A percentile compares a stretch with the other conserved stretches of the same genome.
Conservation (phyloP, 768 basidiomycete genomes). For the Roridomyces roridus region DNA sequence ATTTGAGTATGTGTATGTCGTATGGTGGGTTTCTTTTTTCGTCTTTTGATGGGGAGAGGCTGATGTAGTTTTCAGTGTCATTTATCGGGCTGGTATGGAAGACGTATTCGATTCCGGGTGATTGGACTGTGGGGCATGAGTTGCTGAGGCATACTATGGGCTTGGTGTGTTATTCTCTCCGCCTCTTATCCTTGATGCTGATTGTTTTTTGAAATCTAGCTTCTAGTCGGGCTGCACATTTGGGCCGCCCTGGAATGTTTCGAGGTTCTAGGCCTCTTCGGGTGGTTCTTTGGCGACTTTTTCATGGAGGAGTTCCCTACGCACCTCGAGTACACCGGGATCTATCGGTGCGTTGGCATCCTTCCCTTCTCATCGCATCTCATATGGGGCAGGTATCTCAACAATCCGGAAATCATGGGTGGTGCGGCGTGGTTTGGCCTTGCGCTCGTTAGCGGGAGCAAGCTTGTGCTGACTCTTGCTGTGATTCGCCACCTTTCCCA, state of each 20-base stretch:
- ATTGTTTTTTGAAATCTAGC: slow-evolving; percentile 51
- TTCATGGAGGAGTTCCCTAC: slow-evolving; percentile 94
- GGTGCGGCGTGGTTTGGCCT: slow-evolving; percentile 96
- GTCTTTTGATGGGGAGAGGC: too few relatives aligned
- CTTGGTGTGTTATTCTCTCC: slow-evolving; percentile 57
- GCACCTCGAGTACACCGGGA: slow-evolving; percentile 93
- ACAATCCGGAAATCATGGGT: slow-evolving; percentile 96
- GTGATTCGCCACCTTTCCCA: slow-evolving; percentile 86
- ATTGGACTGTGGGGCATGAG: slow-evolving; percentile 90
- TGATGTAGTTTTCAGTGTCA: slow-evolving; percentile 69
- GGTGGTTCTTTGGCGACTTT: slow-evolving; percentile 99
- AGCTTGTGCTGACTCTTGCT: slow-evolving; percentile 87
- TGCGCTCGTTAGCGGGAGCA: slow-evolving; percentile 89
- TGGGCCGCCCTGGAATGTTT: slow-evolving; percentile 93
- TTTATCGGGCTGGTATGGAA: slow-evolving; percentile 89
- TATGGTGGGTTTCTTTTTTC: slow-evolving; percentile 63
- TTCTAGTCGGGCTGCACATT: slow-evolving; percentile 84
- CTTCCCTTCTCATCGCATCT: neutral
- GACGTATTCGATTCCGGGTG: slow-evolving; percentile 79
- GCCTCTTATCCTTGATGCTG: slow-evolving; percentile 14
- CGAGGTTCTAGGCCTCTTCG: slow-evolving; percentile 93
- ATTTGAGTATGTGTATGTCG: slow-evolving; percentile 93
- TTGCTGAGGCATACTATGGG: slow-evolving; percentile 90
- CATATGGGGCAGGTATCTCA: slow-evolving; percentile 70
- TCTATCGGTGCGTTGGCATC: slow-evolving; percentile 71